Evolutionary conservation across 225 moss, liverwort and hornwort species (phyloP), one percentile per base, ranked within the genome.

Genomic region (Physcomitrium patens): DNA sequence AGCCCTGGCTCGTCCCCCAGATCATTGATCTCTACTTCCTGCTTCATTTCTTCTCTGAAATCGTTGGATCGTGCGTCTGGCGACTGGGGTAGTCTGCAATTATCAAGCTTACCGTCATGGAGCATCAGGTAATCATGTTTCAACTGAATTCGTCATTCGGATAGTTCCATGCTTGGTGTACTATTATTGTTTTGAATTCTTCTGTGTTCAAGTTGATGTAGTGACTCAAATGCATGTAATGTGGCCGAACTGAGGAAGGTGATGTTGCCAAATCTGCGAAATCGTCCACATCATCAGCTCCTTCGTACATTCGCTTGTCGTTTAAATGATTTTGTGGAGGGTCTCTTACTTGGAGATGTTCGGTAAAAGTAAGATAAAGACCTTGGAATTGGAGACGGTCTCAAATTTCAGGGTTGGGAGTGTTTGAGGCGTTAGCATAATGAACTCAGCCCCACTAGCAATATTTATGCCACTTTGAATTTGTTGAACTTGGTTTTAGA

Each of bases 121-220:
- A 69, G 65, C 72, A 78, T 79, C 72, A 85, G 87, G 87, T 87
- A 20, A 56, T 62, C 50, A 37, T 27, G 41, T 57, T 50, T 46
- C 15, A 3, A 41, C 53, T 3, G 67, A 49, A 18, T 58, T 68
- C 58, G 28, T 45, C 26, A 9, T 12, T 12, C 6, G 1, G 18
- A 9, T 3, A 61, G 43, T 61, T 13, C 7, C 45, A 17, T 26
- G 14, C 37, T 54, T 37, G 28, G 50, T 31, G 8, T 58, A 17
- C 26, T 24, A 17, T 1, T 12, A 19, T 61, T 18, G 26, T 23
- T 54, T 74, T 48, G 5, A 27, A 55, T 69, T n/a, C 9, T 24
- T 27, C 17, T 37, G 10, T 60, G 7, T 55, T 55, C 24, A 28
- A 63, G 70, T 74, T 2, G 27, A 12, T 45, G 51, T 37, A 41